Evolutionary conservation across 768 basidiomycete species (phyloP).

Genomic region (Suillus decipiens): DNA sequence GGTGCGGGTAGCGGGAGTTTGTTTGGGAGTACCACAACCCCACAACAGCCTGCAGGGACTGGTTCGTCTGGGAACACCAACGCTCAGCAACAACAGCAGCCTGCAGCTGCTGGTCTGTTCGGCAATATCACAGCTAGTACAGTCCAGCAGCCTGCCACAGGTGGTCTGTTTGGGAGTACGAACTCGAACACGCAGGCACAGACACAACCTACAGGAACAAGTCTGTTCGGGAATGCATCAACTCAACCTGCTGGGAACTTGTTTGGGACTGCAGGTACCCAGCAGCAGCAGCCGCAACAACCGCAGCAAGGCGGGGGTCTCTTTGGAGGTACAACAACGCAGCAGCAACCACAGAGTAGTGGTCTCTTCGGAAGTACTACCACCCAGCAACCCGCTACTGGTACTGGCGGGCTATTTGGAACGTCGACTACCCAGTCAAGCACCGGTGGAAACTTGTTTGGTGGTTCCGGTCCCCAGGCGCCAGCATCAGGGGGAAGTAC

Average conservation of each 20-base stretch:
- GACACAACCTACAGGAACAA: conserved; percentile 13
- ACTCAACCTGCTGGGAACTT: conserved; percentile 17
- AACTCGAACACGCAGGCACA: not conserved
- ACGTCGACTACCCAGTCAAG: conserved; percentile 11
- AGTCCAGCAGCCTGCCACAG: conserved; percentile 21
- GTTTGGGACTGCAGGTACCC: conserved; percentile 20
- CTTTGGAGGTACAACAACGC: conserved; percentile 14
- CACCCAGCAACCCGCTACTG: conserved; percentile 18
- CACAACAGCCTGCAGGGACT: conserved; percentile 17
- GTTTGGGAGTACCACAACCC: conserved; percentile 13
- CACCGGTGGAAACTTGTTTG: conserved; percentile 21
- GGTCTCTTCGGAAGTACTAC: conserved; percentile 28
- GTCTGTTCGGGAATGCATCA: conserved; percentile 24
- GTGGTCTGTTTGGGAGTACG: conserved; percentile 22
- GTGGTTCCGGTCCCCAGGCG: conserved; percentile 14
- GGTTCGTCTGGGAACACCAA: conserved; percentile 18
- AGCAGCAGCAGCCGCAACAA: conserved; percentile 14
- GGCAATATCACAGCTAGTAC: conserved; percentile 15
- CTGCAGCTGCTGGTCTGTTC: conserved; percentile 28
- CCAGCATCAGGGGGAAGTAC: conserved; percentile 22
- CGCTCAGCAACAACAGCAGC: conserved; percentile 22
- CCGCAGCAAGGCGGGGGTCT: conserved; percentile 17
- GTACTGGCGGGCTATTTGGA: conserved; percentile 20
- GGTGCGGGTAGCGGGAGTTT: conserved; percentile 10
- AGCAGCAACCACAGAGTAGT: conserved; percentile 21